Conservation (phyloP, 2,329 filamentous ascomycete species). For the Fusarium luffae region DNA sequence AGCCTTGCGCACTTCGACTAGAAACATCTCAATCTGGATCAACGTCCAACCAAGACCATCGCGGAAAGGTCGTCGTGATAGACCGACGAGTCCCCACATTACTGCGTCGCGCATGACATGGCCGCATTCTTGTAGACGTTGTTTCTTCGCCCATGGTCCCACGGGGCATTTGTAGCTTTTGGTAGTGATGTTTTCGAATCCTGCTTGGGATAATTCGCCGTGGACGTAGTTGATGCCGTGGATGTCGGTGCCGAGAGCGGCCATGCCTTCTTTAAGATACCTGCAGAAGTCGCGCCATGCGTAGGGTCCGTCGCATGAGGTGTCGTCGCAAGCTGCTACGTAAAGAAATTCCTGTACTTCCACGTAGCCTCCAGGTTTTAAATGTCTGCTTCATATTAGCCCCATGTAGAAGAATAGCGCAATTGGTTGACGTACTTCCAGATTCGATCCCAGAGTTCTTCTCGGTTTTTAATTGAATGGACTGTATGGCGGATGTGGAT, state of each 20-base stretch:
- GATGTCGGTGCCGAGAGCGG: conserved; percentile 55
- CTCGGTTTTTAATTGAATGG: conserved; percentile 57
- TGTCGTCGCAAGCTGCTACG: conserved; percentile 57
- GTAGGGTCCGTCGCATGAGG: conserved; percentile 56
- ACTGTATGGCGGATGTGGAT: conserved; percentile 62
- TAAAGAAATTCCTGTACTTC: conserved; percentile 62
- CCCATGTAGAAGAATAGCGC: background rate
- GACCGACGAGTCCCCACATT: conserved; percentile 54
- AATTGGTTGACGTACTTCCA: conserved; percentile 51
- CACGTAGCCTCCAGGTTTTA: conserved; percentile 64
- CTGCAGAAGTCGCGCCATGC: conserved; percentile 60
- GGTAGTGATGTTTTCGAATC: conserved; percentile 56
- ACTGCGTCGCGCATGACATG: conserved; percentile 58
- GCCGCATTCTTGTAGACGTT: conserved; percentile 58
- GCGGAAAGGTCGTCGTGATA: conserved; percentile 53
- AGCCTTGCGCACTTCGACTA: conserved; percentile 55
- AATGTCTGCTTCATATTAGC: conserved; percentile 51
- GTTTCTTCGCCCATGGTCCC: conserved; percentile 59
- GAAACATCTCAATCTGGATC: conserved; percentile 57
- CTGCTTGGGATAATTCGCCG: conserved; percentile 52
- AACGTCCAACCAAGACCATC: conserved; percentile 55
- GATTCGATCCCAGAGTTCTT: conserved; percentile 55
- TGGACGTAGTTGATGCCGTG: conserved; percentile 53
- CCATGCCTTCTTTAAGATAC: conserved; percentile 56
- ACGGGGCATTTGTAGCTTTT: conserved; percentile 60